Evolutionary conservation across 305 asterid genomes (phyloP), one percentile per base, ranked within the genome.

Genomic region (Ruellia speciosa): DNA sequence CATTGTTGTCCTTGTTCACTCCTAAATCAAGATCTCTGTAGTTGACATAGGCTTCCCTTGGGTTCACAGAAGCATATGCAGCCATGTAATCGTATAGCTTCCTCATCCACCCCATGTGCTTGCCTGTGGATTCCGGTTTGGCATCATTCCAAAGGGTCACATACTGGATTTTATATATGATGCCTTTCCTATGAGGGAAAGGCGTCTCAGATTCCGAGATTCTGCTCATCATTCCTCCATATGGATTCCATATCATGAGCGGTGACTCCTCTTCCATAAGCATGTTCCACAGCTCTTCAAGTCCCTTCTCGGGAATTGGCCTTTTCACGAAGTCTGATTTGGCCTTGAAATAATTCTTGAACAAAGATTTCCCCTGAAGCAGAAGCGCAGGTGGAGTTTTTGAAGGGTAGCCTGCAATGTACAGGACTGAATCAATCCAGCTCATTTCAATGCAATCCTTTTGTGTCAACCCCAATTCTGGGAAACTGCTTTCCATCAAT

Each of bases 291-390:
- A 87, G 63, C 19, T 85, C 90, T 56, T 80, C 79, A 7, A 87
- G 78, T 51, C 85, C 88, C 6, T 62, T 40, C 58, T 75, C 80
- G 0, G 86, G 81, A 24, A 87, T 75, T 2, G 90, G 86, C 15
- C 35, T 62, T 58, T 63, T 60, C 0, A 84, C 70, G 17, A 81
- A 82, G 56, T 87, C 96, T 0, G 94, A 84, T 41, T 87, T 87
- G 2, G 92, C 87, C 66, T 87, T 87, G 82, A 87, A 87, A 62
- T 69, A 79, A 74, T 81, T 81, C 76, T 75, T 81, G 82, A 84
- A 87, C 45, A 76, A 56, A 1, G 96, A 67, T 59, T 79, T 87
- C 31, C 94, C 96, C 62, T 82, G 83, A 14, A 87, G 87, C 35
- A 84, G 59, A 57, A 75, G 71, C 18, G 79, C 84, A 0, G 92